Percentiles rank a stretch among this genome's conserved stretches.
Conservation (phyloP, 1,139 yeast species). For the Hanseniaspora gamundiae region DNA sequence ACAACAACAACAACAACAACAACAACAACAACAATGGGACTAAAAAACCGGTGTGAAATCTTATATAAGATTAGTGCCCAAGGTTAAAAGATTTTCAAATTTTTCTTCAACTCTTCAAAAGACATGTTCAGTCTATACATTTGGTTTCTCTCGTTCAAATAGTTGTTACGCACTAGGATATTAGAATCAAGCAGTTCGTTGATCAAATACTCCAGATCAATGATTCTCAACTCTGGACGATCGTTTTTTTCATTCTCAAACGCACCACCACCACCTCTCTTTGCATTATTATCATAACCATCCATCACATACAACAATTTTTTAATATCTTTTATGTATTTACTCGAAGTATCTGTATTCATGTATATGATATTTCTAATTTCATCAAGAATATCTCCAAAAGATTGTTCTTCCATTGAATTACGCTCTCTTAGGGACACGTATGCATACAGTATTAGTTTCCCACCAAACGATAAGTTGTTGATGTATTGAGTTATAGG, state of each 20-base stretch:
- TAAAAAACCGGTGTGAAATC: too few species aligned
- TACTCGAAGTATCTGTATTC: constrained; percentile 13
- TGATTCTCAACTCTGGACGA: constrained; percentile 16
- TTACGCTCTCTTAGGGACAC: constrained; percentile 53
- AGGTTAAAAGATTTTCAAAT: constrained; percentile 29
- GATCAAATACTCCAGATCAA: constrained; percentile 26
- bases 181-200: constrained; percentile 72
- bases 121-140: constrained; percentile 54
- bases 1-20: too few species aligned
- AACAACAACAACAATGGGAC: background rate
- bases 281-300: too few species aligned
- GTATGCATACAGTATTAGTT: constrained; percentile 58
- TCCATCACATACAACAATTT: constrained; percentile 16
- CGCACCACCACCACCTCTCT: constrained; percentile 13
- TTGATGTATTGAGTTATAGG: constrained; percentile 52
- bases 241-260: constrained; percentile 10
- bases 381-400: constrained; percentile 76
- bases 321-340: constrained; percentile 19
- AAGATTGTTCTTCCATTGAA: constrained; percentile 56
- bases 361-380: constrained; percentile 38
- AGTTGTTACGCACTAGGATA: constrained; percentile 51
- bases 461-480: constrained; percentile 54
- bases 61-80: too few species aligned
- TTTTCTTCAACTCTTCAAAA: constrained; percentile 54
- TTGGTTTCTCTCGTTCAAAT: constrained; percentile 55